Conservation (phyloP, 371 early-diverging fungal genomes). For the Dentiscutata heterogama region DNA sequence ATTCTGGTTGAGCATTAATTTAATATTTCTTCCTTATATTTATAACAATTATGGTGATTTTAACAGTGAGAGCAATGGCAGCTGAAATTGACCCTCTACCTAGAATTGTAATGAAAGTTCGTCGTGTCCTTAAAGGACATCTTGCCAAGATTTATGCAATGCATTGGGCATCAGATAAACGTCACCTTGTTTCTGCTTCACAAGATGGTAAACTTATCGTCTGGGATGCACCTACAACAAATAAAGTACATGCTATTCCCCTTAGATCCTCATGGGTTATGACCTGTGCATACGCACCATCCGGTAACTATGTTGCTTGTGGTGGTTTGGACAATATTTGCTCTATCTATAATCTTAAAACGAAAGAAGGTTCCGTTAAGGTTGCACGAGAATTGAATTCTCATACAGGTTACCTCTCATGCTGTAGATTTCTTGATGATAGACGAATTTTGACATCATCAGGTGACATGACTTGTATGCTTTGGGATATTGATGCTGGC, state of each 20-base stretch:
- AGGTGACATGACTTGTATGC: slow-evolving; percentile 98
- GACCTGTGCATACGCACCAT: slow-evolving; percentile 98
- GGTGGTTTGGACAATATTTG: slow-evolving; percentile 99
- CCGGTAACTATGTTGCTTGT: slow-evolving; percentile 98
- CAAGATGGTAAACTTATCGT: slow-evolving; percentile 99
- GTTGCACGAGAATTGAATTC: slow-evolving; percentile 94
- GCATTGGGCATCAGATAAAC: slow-evolving; percentile 97
- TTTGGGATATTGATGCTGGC: slow-evolving; percentile 99
- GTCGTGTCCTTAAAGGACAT: slow-evolving; percentile 97
- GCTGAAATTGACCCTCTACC: slow-evolving; percentile 83
- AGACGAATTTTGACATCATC: slow-evolving; percentile 94
- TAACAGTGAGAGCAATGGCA: slow-evolving; percentile 60
- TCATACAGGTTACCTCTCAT: slow-evolving; percentile 97
- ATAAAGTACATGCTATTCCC: slow-evolving; percentile 98
- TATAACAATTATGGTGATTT: no score
- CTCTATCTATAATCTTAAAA: slow-evolving; percentile 94
- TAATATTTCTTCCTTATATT: no score
- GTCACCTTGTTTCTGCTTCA: slow-evolving; percentile 96
- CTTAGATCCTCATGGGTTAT: slow-evolving; percentile 99
- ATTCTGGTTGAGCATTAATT: no score
- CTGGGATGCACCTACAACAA: slow-evolving; percentile 98
- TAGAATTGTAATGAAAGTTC: slow-evolving; percentile 92
- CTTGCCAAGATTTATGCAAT: slow-evolving; percentile 99
- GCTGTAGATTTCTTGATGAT: slow-evolving; percentile 96
- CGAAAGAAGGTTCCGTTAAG: slow-evolving; percentile 90